phyloP scores from a whole-genome alignment of 2,329 filamentous ascomycete species.

The Magnaporthales sp. region DNA sequence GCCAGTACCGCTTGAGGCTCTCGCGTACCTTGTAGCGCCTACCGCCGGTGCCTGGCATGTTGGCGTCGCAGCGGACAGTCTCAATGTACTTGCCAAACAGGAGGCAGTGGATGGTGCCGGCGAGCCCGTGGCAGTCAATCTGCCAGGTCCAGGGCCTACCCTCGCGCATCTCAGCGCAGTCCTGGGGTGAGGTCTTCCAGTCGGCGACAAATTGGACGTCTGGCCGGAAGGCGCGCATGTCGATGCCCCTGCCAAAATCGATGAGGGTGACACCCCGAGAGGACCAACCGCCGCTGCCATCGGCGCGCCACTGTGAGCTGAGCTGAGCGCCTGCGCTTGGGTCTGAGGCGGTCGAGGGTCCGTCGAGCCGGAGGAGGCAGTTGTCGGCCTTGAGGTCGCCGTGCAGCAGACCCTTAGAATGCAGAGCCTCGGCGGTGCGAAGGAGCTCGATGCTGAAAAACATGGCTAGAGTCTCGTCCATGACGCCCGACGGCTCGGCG shows the following conservation, averaged over 20 bases:
- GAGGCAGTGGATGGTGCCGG: slow-evolving; percentile 78
- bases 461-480: slow-evolving; percentile 90
- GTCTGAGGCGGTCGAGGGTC: background rate
- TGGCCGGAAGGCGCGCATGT: slow-evolving; percentile 75
- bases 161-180: slow-evolving; percentile 95
- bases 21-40: slow-evolving; percentile 76
- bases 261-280: slow-evolving; percentile 78
- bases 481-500: slow-evolving; percentile 59
- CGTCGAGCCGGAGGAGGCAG: slow-evolving; percentile 76
- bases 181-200: slow-evolving; percentile 80
- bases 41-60: slow-evolving; percentile 41
- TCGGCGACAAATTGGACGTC: slow-evolving; percentile 87
- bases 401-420: slow-evolving; percentile 71
- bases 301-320: slow-evolving; percentile 57
- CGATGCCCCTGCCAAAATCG: slow-evolving; percentile 90
- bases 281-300: slow-evolving; percentile 71
- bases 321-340: slow-evolving; percentile 31
- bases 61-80: slow-evolving; percentile 50
- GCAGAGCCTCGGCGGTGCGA: slow-evolving; percentile 80
- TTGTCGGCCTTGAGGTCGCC: slow-evolving; percentile 96
- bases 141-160: slow-evolving; percentile 94
- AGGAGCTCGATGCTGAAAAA: slow-evolving; percentile 91
- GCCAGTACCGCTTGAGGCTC: slow-evolving; percentile 89
- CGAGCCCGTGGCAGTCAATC: slow-evolving; percentile 90
- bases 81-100: slow-evolving; percentile 95